These are phyloP conservation scores for Trichoderma sp. DNA, from an alignment of 2,329 filamentous ascomycete species.

Conservation along the genomic window DNA sequence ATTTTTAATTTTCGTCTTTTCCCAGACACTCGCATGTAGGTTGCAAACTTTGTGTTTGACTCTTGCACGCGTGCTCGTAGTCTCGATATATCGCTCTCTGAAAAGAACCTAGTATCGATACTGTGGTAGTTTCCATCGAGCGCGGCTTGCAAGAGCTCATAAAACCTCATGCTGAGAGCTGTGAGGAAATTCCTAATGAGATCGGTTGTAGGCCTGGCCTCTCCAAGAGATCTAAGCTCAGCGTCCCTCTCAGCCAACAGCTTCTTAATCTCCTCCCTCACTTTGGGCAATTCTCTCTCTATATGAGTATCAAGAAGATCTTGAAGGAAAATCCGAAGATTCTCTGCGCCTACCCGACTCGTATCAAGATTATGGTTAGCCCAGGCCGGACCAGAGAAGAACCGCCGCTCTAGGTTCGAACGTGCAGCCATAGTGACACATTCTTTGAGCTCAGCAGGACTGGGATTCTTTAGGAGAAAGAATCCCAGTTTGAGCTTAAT, in stretches of 20 bases:
- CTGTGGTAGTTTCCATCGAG: neutral
- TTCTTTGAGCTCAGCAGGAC: neutral
- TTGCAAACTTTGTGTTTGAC: neutral
- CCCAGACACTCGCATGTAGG: neutral
- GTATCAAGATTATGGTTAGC: neutral
- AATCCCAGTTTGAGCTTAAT: neutral
- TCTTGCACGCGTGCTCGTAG: neutral
- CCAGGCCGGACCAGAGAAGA: neutral
- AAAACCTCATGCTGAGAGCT: neutral
- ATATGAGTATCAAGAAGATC: neutral
- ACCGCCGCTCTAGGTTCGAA: neutral
- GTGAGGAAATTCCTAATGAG: neutral
- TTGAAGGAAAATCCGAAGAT: neutral
- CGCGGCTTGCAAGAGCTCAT: neutral
- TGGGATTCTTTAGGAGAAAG: neutral
- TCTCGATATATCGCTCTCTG: neutral
- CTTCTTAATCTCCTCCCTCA: neutral
- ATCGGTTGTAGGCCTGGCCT: neutral
- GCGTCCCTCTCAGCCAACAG: neutral
- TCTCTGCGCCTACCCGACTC: neutral
- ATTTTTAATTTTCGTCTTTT: neutral
- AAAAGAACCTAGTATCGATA: neutral
- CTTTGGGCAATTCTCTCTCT: neutral
- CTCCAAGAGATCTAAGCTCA: neutral
- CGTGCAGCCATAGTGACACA: neutral